Evolutionary conservation across 2,329 filamentous ascomycete genomes (phyloP).

Genomic region (Arthrobotrys iridis): DNA sequence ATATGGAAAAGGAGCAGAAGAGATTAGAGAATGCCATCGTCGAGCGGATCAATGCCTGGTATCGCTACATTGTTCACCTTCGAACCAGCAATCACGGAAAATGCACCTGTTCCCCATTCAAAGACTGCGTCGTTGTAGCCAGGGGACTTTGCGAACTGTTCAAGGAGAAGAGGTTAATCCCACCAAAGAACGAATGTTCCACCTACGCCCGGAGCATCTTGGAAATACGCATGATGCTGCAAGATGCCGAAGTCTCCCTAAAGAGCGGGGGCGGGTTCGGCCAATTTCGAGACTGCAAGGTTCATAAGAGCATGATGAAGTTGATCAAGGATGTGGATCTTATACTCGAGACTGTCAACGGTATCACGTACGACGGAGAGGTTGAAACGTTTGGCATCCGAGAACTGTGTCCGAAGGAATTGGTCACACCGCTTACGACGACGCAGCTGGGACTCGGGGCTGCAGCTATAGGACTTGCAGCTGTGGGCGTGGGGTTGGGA

Average conservation of each 20-base stretch:
- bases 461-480: background rate
- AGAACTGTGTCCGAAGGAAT: background rate
- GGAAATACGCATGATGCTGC: conserved; percentile 13
- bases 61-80: conserved; percentile 13
- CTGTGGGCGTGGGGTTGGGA: background rate
- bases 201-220: conserved; percentile 6
- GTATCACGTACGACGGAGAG: background rate
- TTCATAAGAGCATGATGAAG: conserved; percentile 32
- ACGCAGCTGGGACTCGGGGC: conserved; percentile 1
- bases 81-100: background rate
- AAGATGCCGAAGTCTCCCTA: conserved; percentile 7
- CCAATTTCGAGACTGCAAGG: conserved; percentile 20
- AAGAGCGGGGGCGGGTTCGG: conserved; percentile 28
- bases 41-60: conserved; percentile 9
- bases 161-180: conserved; percentile 3
- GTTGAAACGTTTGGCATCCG: conserved; percentile 21
- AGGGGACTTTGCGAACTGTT: background rate
- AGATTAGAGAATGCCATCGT: background rate
- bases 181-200: background rate
- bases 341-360: conserved; percentile 3
- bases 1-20: conserved; percentile 25
- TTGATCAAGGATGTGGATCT: conserved; percentile 16
- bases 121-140: conserved; percentile 23
- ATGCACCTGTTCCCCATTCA: conserved; percentile 32
- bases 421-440: conserved; percentile 14